Conservation (phyloP, 441 rosid species). For the Hura crepitans region DNA sequence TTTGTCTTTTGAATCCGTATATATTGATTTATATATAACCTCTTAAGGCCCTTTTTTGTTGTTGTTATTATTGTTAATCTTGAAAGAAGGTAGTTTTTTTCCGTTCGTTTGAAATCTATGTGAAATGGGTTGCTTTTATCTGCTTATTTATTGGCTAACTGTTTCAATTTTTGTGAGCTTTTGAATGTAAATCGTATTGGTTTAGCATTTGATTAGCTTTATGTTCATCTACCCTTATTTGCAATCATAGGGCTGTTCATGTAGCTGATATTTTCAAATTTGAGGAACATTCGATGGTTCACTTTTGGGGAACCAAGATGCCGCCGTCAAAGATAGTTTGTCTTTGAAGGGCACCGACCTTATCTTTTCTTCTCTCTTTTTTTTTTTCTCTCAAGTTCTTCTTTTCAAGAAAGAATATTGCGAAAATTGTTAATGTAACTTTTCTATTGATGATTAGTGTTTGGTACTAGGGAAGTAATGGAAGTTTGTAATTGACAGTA, state of each 20-base stretch:
- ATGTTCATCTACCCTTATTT: not conserved
- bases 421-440: too few species aligned
- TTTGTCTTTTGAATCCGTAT: not conserved
- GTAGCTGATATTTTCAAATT: too few species aligned
- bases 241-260: not conserved
- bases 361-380: too few species aligned
- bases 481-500: not conserved
- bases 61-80: too few species aligned
- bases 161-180: not conserved
- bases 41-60: too few species aligned
- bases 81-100: not conserved
- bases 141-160: not conserved
- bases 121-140: slow-evolving; percentile 10
- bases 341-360: not conserved
- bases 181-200: not conserved
- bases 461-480: not conserved
- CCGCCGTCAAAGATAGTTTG: not conserved
- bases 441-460: not conserved
- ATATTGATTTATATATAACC: not conserved
- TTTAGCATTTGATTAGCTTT: too few species aligned
- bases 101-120: slow-evolving; percentile 4
- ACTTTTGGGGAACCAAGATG: not conserved
- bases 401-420: not conserved
- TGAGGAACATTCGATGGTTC: not conserved
- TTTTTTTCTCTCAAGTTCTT: too few species aligned